Evolutionary conservation across 192 early-diverging fungal genomes (phyloP).

Genomic region (Coemansia sp.): DNA sequence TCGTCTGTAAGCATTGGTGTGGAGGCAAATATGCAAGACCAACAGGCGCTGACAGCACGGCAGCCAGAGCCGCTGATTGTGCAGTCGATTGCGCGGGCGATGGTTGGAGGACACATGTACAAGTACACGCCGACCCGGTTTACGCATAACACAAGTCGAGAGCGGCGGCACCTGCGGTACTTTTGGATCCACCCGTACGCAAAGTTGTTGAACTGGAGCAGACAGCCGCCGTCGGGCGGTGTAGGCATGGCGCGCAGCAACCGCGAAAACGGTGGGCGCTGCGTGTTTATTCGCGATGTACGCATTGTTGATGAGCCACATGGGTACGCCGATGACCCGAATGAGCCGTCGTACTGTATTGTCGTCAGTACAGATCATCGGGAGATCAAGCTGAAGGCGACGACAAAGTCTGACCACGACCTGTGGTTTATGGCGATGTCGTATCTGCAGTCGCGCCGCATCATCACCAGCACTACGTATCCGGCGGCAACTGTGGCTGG

Average conservation of each 20-base stretch:
- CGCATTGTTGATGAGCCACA: constrained; percentile 55
- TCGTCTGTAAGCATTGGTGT: constrained; percentile 29
- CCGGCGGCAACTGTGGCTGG: not conserved
- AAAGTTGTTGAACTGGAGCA: constrained; percentile 73
- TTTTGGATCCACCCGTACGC: constrained; percentile 84
- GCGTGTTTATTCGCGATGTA: constrained; percentile 64
- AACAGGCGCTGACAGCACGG: constrained; percentile 13
- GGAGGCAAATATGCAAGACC: constrained; percentile 22
- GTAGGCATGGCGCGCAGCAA: constrained; percentile 25
- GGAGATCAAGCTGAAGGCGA: constrained; percentile 71
- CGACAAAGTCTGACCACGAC: constrained; percentile 63
- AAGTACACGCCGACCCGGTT: constrained; percentile 65
- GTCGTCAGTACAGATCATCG: constrained; percentile 66
- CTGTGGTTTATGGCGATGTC: constrained; percentile 65
- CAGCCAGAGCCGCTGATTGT: constrained; percentile 65
- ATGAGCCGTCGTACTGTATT: constrained; percentile 59
- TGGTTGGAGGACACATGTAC: constrained; percentile 73
- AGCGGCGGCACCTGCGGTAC: constrained; percentile 66
- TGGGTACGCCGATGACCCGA: constrained; percentile 10
- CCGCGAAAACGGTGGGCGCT: constrained; percentile 46
- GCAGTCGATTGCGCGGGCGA: constrained; percentile 68
- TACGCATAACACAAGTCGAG: constrained; percentile 52
- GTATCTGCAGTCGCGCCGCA: constrained; percentile 50
- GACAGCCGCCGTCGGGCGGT: constrained; percentile 55
- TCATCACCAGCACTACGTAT: constrained; percentile 51